Conservation (phyloP, 2,329 filamentous ascomycete species). For the Cordyceps pruinosa region DNA sequence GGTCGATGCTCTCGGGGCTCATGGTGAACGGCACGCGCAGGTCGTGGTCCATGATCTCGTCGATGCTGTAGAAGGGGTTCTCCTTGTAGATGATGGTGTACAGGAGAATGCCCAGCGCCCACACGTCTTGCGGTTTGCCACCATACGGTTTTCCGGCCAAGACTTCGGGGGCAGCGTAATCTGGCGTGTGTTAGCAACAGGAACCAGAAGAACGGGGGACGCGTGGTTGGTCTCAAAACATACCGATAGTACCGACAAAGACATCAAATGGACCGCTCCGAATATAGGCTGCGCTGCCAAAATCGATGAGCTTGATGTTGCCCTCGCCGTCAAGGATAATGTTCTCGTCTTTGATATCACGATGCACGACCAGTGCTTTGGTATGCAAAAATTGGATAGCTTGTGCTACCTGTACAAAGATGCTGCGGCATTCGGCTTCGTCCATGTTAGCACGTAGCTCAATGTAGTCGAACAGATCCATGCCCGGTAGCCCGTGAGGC, state of each 20-base stretch:
- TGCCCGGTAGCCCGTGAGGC: slow-evolving; percentile 88
- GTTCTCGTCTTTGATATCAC: slow-evolving; percentile 99
- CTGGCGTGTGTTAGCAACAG: slow-evolving; percentile 37
- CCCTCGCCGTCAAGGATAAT: slow-evolving; percentile 93
- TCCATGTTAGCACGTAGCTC: slow-evolving; percentile 96
- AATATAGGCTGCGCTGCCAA: slow-evolving; percentile 96
- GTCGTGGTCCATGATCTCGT: slow-evolving; percentile 98
- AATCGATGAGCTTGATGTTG: slow-evolving; percentile 94
- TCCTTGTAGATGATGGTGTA: slow-evolving; percentile 99
- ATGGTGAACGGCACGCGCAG: slow-evolving; percentile 82
- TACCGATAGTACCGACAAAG: slow-evolving; percentile 97
- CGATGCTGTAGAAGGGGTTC: slow-evolving; percentile 97
- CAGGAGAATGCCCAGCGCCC: slow-evolving; percentile 91
- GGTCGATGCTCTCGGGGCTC: slow-evolving; percentile 86
- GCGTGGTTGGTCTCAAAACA: slow-evolving; percentile 25
- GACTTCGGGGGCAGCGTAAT: slow-evolving; percentile 98
- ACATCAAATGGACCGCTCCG: slow-evolving; percentile 98
- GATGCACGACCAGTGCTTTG: slow-evolving; percentile 85
- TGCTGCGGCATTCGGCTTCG: slow-evolving; percentile 85
- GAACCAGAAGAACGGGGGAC: not conserved
- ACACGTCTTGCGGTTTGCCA: slow-evolving; percentile 96
- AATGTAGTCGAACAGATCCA: slow-evolving; percentile 99
- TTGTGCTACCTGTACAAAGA: slow-evolving; percentile 86
- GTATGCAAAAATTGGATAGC: slow-evolving; percentile 89
- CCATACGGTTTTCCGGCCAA: slow-evolving; percentile 85